These are phyloP conservation scores for Leonotis leonurus DNA, from an alignment of 257 asterid genomes.

Conservation along the genomic window DNA sequence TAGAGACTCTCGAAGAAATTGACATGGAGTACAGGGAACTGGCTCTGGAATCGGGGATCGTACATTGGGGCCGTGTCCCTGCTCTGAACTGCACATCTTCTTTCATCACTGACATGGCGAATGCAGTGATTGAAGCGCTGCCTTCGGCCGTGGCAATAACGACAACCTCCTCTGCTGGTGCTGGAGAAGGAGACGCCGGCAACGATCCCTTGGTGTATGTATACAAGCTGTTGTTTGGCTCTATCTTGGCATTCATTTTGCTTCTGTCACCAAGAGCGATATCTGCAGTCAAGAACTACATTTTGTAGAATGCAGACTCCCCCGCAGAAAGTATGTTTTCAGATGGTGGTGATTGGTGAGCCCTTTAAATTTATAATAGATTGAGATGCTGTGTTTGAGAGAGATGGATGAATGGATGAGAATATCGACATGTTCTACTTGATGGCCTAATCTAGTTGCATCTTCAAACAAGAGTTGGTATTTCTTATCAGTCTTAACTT, in stretches of 20 bases:
- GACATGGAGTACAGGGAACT: constrained; percentile 90
- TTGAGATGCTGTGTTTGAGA: no score
- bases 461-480: no score
- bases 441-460: no score
- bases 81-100: constrained; percentile 88
- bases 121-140: constrained; percentile 85
- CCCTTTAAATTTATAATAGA: neutral
- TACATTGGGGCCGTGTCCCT: constrained; percentile 96
- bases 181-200: constrained; percentile 38
- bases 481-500: no score
- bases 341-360: neutral
- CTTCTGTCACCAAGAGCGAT: constrained; percentile 51
- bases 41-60: constrained; percentile 82
- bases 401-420: no score
- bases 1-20: constrained; percentile 94
- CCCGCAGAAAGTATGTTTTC: neutral
- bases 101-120: constrained; percentile 75
- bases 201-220: constrained; percentile 36
- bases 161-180: constrained; percentile 25
- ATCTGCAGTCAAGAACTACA: constrained; percentile 38
- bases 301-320: constrained; percentile 10
- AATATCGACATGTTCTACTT: no score
- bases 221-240: constrained; percentile 60
- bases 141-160: constrained; percentile 74
- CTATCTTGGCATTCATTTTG: constrained; percentile 63